Conservation (phyloP, 805 yeast species). For the Wickerhamiella hasegawae region DNA sequence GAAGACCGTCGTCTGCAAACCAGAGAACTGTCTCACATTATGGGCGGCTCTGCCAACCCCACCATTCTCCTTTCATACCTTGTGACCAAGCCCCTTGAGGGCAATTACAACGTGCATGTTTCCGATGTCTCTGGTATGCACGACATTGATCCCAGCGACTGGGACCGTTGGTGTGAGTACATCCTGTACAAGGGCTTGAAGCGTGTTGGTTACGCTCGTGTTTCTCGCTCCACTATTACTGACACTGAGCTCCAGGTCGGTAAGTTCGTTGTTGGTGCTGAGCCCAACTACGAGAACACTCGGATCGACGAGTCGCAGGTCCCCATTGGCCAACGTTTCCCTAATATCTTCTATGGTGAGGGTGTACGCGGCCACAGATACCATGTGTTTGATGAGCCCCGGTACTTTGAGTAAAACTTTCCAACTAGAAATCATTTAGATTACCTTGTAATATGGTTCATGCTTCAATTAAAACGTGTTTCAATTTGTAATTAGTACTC, state of each 20-base stretch:
- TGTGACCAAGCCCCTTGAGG: constrained; percentile 74
- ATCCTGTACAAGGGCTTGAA: constrained; percentile 73
- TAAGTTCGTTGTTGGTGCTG: constrained; percentile 49
- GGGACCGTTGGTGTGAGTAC: constrained; percentile 98
- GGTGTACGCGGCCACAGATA: constrained; percentile 89
- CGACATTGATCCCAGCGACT: constrained; percentile 71
- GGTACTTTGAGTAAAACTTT: constrained; percentile 36
- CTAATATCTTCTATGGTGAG: constrained; percentile 62
- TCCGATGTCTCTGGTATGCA: constrained; percentile 72
- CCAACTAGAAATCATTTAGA: too few relatives aligned
- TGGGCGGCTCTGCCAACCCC: constrained; percentile 77
- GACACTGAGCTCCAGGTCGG: constrained; percentile 96
- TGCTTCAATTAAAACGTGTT: too few relatives aligned
- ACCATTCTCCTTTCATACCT: constrained; percentile 73
- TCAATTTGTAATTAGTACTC: too few relatives aligned
- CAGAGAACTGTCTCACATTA: constrained; percentile 53
- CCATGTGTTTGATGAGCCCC: constrained; percentile 91
- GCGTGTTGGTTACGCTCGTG: constrained; percentile 86
- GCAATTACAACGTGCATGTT: constrained; percentile 85
- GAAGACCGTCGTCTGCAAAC: constrained; percentile 87
- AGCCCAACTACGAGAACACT: constrained; percentile 36
- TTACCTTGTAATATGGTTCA: too few relatives aligned
- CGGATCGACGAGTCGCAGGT: constrained; percentile 42
- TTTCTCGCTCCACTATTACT: constrained; percentile 82
- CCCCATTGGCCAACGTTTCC: constrained; percentile 54